Percentiles rank a stretch among this genome's conserved stretches.
These are phyloP conservation scores for Vitellaria paradoxa DNA, from an alignment of 179 eudicot species.

Conservation along the genomic window DNA sequence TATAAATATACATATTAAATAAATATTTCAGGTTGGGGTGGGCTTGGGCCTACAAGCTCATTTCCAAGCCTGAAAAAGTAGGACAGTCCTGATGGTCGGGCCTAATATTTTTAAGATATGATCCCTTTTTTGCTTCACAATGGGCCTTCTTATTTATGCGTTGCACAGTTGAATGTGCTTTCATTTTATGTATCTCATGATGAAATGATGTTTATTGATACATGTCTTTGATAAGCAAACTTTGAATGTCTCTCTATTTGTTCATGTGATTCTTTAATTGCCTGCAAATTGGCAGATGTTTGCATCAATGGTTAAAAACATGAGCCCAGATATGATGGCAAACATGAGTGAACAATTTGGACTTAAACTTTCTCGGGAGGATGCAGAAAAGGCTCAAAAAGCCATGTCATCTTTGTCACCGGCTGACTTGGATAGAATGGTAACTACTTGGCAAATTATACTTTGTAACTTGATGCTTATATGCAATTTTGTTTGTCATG, in stretches of 20 bases:
- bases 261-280: neutral
- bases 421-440: constrained; percentile 87
- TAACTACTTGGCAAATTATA: constrained; percentile 28
- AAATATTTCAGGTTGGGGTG: too few species aligned
- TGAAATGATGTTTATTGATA: neutral
- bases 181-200: neutral
- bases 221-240: neutral
- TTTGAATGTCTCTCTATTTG: constrained; percentile 2
- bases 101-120: neutral
- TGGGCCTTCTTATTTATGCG: too few species aligned
- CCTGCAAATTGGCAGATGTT: constrained; percentile 63
- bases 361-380: constrained; percentile 81
- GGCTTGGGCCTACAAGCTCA: too few species aligned
- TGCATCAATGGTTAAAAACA: constrained; percentile 87
- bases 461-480: constrained; percentile 4
- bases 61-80: too few species aligned
- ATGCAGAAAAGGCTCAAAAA: constrained; percentile 95
- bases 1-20: too few species aligned
- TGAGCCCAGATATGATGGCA: constrained; percentile 99
- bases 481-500: constrained; percentile 1
- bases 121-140: neutral
- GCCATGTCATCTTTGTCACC: constrained; percentile 95
- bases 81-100: too few species aligned
- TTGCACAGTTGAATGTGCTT: neutral
- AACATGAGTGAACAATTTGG: constrained; percentile 98